Evolutionary conservation across 169 alveolate genomes (phyloP), one percentile per base, ranked within the genome.

Genomic region (Plasmodium adleri): DNA sequence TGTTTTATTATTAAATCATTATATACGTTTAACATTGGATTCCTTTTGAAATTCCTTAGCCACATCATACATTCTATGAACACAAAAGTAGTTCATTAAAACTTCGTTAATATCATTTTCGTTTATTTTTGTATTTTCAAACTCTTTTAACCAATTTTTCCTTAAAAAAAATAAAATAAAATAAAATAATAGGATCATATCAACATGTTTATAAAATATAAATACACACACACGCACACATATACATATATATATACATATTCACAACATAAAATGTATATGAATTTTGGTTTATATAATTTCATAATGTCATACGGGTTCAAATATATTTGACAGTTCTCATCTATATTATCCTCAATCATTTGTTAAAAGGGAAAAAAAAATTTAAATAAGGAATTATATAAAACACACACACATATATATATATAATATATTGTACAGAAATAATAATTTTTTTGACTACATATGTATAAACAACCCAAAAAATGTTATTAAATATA

Each of bases 101-200:
- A 80, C 90, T 80, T 80, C 90, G 47, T 80, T 80, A 49, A 80
- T 52, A 39, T 80, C 90, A 66, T 80, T 66, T 67, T 80, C 90
- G 47, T 80, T 78, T 67, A 80, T 67, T 68, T 80, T 80, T 15
- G 80, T 80, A 47, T 80, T 60, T 56, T 80, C 90, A 15, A 80
- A 68, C 58, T 80, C 90, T 22, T 80, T 80, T 15, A 80, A 66
- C 90, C 90, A 80, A 39, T 80, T 80, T 67, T 80, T 80, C 50
- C 90, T 80, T 49, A 76, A 64, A 50, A 59, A 13, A 43, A 47
- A n/a, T 43, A 15, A 3, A 58, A 1, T 26, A 66, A 52, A 76
- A 26, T 9, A 22, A 72, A 50, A 73, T 12, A 73, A 58, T 32
- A 8, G 15, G 26, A 72, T 1, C 8, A 26, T 24, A 45, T 20